Conservation (phyloP, 2,329 filamentous ascomycete species). For the Xylariaceae sp. region DNA sequence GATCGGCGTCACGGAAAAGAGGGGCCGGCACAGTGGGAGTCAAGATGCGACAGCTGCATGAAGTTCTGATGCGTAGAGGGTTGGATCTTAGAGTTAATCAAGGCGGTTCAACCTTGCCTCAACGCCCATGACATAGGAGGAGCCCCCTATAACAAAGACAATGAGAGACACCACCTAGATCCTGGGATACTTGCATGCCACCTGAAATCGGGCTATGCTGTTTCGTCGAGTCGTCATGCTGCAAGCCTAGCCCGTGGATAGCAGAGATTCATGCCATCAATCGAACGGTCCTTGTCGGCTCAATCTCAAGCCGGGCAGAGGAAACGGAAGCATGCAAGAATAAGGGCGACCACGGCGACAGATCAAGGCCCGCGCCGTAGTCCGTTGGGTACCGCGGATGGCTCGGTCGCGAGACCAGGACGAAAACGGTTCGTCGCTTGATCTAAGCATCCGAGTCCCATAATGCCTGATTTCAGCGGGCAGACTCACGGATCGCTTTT, state of each 20-base stretch:
- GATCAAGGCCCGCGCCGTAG: not conserved
- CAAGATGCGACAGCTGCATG: not conserved
- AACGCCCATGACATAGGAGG: not conserved
- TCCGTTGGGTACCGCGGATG: no score
- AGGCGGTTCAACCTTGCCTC: not conserved
- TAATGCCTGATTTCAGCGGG: no score
- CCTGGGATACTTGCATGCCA: no score
- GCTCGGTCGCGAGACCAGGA: not conserved
- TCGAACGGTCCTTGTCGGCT: not conserved
- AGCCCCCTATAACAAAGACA: not conserved
- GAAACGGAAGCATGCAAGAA: not conserved
- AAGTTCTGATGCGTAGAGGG: not conserved
- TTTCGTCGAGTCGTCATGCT: no score
- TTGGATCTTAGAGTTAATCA: not conserved
- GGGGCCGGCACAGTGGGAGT: not conserved
- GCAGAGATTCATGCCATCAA: not conserved
- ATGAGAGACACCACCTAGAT: no score
- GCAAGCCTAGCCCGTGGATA: no score
- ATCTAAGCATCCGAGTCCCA: not conserved
- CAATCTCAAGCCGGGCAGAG: not conserved
- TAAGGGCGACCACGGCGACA: not conserved
- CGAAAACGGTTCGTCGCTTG: not conserved
- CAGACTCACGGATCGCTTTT: no score
- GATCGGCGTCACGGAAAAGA: not conserved
- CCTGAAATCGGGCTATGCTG: no score